Evolutionary conservation across 768 basidiomycete species (phyloP), one percentile per base, ranked within the genome.

Genomic region (Trametes punicea): DNA sequence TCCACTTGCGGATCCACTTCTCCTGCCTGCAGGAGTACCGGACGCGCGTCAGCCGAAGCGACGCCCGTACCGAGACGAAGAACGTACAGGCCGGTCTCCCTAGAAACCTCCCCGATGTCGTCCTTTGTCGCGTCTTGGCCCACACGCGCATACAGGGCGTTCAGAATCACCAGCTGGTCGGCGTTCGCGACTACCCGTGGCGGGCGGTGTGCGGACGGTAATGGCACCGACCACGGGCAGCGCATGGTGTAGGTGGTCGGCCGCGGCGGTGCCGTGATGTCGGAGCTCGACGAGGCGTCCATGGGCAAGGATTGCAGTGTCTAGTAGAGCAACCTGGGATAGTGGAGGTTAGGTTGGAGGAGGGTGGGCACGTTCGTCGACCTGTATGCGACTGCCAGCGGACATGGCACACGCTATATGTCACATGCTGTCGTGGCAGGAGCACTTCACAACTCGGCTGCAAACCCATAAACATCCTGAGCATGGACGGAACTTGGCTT

Each of bases 1-100:
- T 46, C 63, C 65, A 66, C 30, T 66, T 61, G 5, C 57, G 59
- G 23, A 66, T 61, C 65, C 65, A 66, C 46, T 46, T 60, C 21
- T 57, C 48, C 16, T 59, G 40, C 25, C 65, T 66, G 38, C 13
- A 33, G n/a, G 16, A 15, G 10, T 13, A 50, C 8, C 41, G 31
- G 18, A 46, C 23, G 8, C 10, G 10, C 38, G 16, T 46, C 45
- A 48, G 34, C 36, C 33, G 31, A 42, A n/a, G 18, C 11, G 42
- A 34, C 10, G 3, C 27, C 51, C 18, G 6, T 2, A 38, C 44
- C 26, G 31, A 54, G 34, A 13, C 34, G 21, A 47, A 39, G 3
- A 23, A 61, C 64, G 31, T 42, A 65, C 65, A 65, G 46, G 4
- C 65, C 65, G 1, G 62, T 65, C 47, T 62, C 59, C 23, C 27